phyloP scores from a whole-genome alignment of 2,329 filamentous ascomycete genomes.

The Fusarium sarcochroum region DNA sequence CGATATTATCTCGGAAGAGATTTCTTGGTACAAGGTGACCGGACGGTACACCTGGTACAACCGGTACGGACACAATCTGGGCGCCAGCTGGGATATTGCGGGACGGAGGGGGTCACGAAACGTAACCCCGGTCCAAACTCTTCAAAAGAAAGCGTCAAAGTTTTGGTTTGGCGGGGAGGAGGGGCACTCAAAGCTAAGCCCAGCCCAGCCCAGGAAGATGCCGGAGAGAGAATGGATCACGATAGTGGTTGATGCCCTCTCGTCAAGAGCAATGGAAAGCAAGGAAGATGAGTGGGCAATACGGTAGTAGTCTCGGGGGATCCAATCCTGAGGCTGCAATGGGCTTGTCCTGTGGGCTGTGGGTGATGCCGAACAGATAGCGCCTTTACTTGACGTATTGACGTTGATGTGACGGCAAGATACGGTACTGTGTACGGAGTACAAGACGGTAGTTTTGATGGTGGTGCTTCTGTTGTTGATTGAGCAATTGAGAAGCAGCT shows the following conservation, averaged over 20 bases:
- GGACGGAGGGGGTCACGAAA: conserved; percentile 46
- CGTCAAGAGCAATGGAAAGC: conserved; percentile 13
- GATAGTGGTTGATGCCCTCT: conserved; percentile 3
- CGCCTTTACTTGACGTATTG: conserved; percentile 30
- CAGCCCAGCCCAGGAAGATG: conserved; percentile 35
- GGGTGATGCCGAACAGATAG: conserved; percentile 31
- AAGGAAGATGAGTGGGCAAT: conserved; percentile 26
- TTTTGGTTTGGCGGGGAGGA: conserved; percentile 36
- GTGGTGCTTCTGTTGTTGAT: conserved; percentile 12
- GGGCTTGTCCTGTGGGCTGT: conserved; percentile 10
- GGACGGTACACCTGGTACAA: conserved; percentile 41
- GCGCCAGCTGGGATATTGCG: conserved; percentile 43
- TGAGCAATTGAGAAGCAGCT: conserved; percentile 30
- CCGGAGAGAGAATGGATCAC: conserved; percentile 28
- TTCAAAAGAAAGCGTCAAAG: conserved; percentile 39
- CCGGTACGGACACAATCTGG: conserved; percentile 33
- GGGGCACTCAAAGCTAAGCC: conserved; percentile 17
- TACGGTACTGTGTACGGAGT: conserved; percentile 4
- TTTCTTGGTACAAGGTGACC: conserved; percentile 47
- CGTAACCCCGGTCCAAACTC: conserved; percentile 42
- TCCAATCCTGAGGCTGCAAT: conserved; percentile 14
- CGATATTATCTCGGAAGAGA: conserved; percentile 56
- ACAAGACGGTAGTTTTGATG: conserved; percentile 2
- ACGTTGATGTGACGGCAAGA: conserved; percentile 37
- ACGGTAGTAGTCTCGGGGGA: conserved; percentile 5